Conservation (phyloP, 805 yeast species). For the Saccharomyces paradoxus region DNA sequence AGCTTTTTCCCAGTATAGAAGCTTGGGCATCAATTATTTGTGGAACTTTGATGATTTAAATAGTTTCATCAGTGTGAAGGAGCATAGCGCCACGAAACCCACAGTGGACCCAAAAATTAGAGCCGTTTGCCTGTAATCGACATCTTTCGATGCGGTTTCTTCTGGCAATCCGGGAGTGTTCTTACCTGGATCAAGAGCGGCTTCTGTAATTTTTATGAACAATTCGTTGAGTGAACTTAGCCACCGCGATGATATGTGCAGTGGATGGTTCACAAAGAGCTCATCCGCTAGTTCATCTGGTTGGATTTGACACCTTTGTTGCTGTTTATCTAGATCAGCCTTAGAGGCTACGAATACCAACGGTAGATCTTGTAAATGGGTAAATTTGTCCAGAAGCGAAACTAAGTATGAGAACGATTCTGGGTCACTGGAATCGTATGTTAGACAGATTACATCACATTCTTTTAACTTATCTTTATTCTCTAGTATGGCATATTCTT, state of each 20-base stretch:
- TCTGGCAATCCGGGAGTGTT: constrained; percentile 76
- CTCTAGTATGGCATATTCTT: constrained; percentile 66
- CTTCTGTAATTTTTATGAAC: constrained; percentile 79
- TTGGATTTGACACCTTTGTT: constrained; percentile 75
- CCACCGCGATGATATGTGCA: constrained; percentile 90
- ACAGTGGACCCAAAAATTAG: constrained; percentile 63
- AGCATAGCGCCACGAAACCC: constrained; percentile 53
- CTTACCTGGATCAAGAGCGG: constrained; percentile 68
- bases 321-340: constrained; percentile 93
- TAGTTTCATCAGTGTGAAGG: constrained; percentile 55
- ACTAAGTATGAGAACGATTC: constrained; percentile 82
- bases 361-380: constrained; percentile 59
- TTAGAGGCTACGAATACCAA: constrained; percentile 83
- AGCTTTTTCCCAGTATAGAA: background rate
- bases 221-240: constrained; percentile 75
- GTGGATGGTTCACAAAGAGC: constrained; percentile 64
- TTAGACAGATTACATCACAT: constrained; percentile 84
- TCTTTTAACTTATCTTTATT: constrained; percentile 61
- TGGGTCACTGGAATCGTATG: constrained; percentile 94
- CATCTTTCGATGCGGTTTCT: constrained; percentile 41
- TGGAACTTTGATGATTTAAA: constrained; percentile 6
- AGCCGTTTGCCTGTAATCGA: constrained; percentile 41
- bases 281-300: constrained; percentile 80
- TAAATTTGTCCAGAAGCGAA: constrained; percentile 54
- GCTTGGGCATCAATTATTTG: background rate